A percentile compares a stretch with the other conserved stretches of the same genome.
Evolutionary conservation across 805 yeast species (phyloP).

Genomic region (Diddensiella santjacobensis): DNA sequence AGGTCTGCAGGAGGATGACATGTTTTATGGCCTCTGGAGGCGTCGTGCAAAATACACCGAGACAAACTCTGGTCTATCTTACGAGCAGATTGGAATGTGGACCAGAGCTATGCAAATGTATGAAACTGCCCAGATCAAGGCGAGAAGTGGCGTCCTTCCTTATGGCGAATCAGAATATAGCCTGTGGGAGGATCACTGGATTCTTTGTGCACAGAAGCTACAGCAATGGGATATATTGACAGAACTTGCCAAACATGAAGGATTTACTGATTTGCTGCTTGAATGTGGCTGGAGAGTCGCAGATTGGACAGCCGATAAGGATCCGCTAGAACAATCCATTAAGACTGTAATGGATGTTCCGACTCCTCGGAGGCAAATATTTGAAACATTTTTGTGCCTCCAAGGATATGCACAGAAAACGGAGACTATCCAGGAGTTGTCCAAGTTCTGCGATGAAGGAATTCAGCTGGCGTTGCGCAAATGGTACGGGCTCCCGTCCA

Average conservation of each 20-base stretch:
- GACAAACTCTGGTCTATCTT: slow-evolving; percentile 87
- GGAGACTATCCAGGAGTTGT: slow-evolving; percentile 78
- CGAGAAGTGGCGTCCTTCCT: slow-evolving; percentile 91
- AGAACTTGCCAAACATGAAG: slow-evolving; percentile 95
- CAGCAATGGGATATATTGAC: slow-evolving; percentile 98
- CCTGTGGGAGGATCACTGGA: slow-evolving; percentile 99
- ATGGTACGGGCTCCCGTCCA: slow-evolving; percentile 86
- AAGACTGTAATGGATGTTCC: slow-evolving; percentile 98
- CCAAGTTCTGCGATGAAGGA: slow-evolving; percentile 90
- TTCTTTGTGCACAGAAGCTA: slow-evolving; percentile 89
- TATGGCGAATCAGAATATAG: slow-evolving; percentile 93
- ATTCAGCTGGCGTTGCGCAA: slow-evolving; percentile 86
- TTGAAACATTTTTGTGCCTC: slow-evolving; percentile 87
- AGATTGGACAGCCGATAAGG: slow-evolving; percentile 94
- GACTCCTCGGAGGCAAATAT: slow-evolving; percentile 92
- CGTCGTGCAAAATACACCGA: slow-evolving; percentile 91
- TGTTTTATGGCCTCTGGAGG: slow-evolving; percentile 98
- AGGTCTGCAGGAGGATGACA: slow-evolving; percentile 85
- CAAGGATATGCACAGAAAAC: slow-evolving; percentile 93
- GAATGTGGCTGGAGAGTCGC: slow-evolving; percentile 99
- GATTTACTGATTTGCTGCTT: slow-evolving; percentile 87
- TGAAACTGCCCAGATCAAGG: slow-evolving; percentile 95
- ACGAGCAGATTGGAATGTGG: slow-evolving; percentile 94
- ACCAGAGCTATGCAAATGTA: slow-evolving; percentile 89
- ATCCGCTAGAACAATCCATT: slow-evolving; percentile 89